Evolutionary conservation across 2,329 filamentous ascomycete genomes (phyloP), one percentile per base, ranked within the genome.

Genomic region (Madurella mycetomatis): DNA sequence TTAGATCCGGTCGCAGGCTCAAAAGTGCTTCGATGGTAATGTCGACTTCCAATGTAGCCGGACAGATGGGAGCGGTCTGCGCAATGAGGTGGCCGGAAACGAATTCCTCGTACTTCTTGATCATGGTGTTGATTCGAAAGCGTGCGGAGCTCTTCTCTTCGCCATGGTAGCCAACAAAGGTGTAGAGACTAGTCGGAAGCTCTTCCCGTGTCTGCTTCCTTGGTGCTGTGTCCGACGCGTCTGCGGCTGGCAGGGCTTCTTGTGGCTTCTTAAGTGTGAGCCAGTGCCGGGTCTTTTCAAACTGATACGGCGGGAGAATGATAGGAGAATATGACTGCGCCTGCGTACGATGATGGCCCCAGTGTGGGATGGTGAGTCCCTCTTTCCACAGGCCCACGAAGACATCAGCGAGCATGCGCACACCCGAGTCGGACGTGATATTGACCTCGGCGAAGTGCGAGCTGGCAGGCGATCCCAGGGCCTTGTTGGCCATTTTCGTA

Each of bases 51-150:
- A 77, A 50, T 0, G 70, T 75, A 0, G 64, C 69, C 0, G 76
- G 75, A 39, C 66, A 69, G 40, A 71, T 69, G 1, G 73, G 65
- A 0, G 71, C 73, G 0, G 71, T 70, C 32, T 69, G 54, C 0
- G 68, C 70, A 42, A 76, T 72, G 2, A 72, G 41, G 54, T 80
- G 75, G 8, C 69, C 69, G 0, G 61, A 51, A 0, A 78, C 46
- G 2, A 72, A 53, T 0, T 58, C 31, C 18, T 70, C 46, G 57
- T 72, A 80, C 34, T 69, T 62, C 0, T 66, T 50, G 0, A 57
- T 64, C 2, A 39, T 52, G 0, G 73, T 74, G 56, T 76, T 74
- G 63, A 79, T 65, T 0, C 66, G 66, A 67, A 79, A 79, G 0
- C 68, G 64, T 0, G 68, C 67, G 1, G n/a, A 8, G 15, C 16